Percentiles rank a stretch among this genome's conserved stretches.
Evolutionary conservation across 2,329 filamentous ascomycete genomes (phyloP).

Genomic region (Hypoxylon sp.): DNA sequence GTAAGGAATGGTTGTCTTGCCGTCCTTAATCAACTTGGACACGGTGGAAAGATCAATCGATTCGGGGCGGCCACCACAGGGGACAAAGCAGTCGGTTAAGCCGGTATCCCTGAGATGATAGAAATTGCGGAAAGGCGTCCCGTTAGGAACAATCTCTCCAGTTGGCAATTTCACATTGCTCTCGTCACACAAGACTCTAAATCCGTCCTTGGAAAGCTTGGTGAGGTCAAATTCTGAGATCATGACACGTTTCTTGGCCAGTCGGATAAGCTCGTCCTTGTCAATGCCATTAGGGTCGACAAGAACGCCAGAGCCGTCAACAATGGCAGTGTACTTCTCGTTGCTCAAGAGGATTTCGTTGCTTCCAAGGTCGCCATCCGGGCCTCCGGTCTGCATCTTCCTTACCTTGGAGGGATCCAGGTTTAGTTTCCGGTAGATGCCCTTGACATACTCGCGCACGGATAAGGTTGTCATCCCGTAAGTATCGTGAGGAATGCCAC

Average conservation of each 20-base stretch:
- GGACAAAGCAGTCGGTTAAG: slow-evolving; percentile 90
- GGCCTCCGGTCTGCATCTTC: slow-evolving; percentile 98
- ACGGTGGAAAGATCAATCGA: slow-evolving; percentile 92
- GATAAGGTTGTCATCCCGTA: slow-evolving; percentile 99
- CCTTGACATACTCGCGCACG: slow-evolving; percentile 94
- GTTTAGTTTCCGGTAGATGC: slow-evolving; percentile 96
- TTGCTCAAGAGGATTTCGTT: slow-evolving; percentile 98
- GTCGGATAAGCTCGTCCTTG: slow-evolving; percentile 83
- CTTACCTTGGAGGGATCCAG: slow-evolving; percentile 87
- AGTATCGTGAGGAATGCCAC: slow-evolving; percentile 94
- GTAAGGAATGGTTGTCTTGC: slow-evolving; percentile 90
- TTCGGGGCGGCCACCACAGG: slow-evolving; percentile 95
- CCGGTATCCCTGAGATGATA: slow-evolving; percentile 89
- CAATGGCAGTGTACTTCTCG: slow-evolving; percentile 94
- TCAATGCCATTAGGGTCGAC: slow-evolving; percentile 93
- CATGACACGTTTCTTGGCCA: slow-evolving; percentile 91
- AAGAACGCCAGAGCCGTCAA: slow-evolving; percentile 96
- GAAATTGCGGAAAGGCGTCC: slow-evolving; percentile 96
- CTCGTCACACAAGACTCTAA: slow-evolving; percentile 93
- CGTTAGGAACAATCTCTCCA: slow-evolving; percentile 90
- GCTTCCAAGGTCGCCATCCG: slow-evolving; percentile 95
- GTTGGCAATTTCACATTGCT: slow-evolving; percentile 87
- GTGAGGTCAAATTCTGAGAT: slow-evolving; percentile 87
- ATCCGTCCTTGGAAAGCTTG: slow-evolving; percentile 90
- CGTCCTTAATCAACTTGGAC: slow-evolving; percentile 88